Evolutionary conservation across 2,329 filamentous ascomycete species (phyloP).

Genomic region (Alternaria triticina): DNA sequence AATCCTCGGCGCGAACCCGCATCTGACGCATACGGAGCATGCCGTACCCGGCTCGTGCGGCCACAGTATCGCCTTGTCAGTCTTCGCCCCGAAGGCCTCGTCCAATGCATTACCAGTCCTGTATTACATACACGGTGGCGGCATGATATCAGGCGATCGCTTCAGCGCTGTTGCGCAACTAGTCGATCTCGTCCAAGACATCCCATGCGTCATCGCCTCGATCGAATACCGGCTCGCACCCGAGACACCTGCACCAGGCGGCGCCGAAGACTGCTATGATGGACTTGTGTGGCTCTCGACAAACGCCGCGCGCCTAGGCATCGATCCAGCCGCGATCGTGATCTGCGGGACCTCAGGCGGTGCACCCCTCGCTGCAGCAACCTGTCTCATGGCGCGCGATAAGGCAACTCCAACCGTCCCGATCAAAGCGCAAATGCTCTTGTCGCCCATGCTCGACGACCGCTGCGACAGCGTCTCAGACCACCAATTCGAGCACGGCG

Average conservation of each 20-base stretch:
- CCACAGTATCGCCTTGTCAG: slow-evolving; percentile 65
- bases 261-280: slow-evolving; percentile 23
- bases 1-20: slow-evolving; percentile 63
- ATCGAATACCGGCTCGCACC: slow-evolving; percentile 24
- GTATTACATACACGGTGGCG: slow-evolving; percentile 67
- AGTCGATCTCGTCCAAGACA: slow-evolving; percentile 18
- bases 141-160: slow-evolving; percentile 22
- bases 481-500: slow-evolving; percentile 22
- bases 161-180: slow-evolving; percentile 17
- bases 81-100: slow-evolving; percentile 59
- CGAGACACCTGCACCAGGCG: slow-evolving; percentile 18
- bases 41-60: slow-evolving; percentile 18
- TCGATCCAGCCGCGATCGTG: slow-evolving; percentile 20
- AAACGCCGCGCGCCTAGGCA: slow-evolving; percentile 16
- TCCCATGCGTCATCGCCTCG: slow-evolving; percentile 17
- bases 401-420: slow-evolving; percentile 1
- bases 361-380: slow-evolving; percentile 13
- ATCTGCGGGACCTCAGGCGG: slow-evolving; percentile 19
- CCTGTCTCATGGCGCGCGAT: slow-evolving; percentile 22
- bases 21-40: slow-evolving; percentile 58
- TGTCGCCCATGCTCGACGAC: slow-evolving; percentile 21
- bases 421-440: slow-evolving; percentile 23
- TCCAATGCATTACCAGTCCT: slow-evolving; percentile 71
- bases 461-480: slow-evolving; percentile 22
- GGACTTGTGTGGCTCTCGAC: slow-evolving; percentile 19